These are phyloP conservation scores for Dendrothele bispora DNA, from an alignment of 768 basidiomycete genomes.

Conservation along the genomic window DNA sequence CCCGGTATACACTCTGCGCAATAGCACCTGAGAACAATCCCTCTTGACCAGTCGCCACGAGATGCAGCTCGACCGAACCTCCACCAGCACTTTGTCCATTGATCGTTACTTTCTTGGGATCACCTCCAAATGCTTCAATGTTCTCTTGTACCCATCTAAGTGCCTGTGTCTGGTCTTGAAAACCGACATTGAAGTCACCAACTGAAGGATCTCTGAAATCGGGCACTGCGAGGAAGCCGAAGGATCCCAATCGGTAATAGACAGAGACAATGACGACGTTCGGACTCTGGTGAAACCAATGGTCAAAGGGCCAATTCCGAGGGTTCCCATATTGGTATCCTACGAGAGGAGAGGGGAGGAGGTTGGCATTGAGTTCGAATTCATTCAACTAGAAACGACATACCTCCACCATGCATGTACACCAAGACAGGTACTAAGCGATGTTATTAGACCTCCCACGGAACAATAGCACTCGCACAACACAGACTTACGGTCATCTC, in stretches of 20 bases:
- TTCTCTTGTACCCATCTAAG: slow-evolving; percentile 38
- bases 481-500: slow-evolving; percentile 54
- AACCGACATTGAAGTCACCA: slow-evolving; percentile 55
- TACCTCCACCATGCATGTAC: slow-evolving; percentile 52
- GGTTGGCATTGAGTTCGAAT: not conserved
- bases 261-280: slow-evolving; percentile 65
- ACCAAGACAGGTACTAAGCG: too few relatives aligned
- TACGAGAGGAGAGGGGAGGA: slow-evolving; percentile 14
- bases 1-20: slow-evolving; percentile 59
- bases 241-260: slow-evolving; percentile 62
- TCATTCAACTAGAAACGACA: not conserved
- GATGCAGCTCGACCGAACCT: slow-evolving; percentile 56
- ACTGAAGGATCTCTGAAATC: slow-evolving; percentile 37
- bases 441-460: too few relatives aligned
- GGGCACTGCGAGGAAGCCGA: slow-evolving; percentile 61
- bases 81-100: slow-evolving; percentile 65
- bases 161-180: slow-evolving; percentile 51
- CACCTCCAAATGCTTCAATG: slow-evolving; percentile 38
- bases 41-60: slow-evolving; percentile 42
- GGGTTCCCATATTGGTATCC: slow-evolving; percentile 63
- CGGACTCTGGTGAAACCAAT: slow-evolving; percentile 63
- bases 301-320: slow-evolving; percentile 63
- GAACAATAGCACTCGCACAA: too few relatives aligned
- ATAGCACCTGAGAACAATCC: slow-evolving; percentile 55
- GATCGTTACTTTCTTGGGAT: slow-evolving; percentile 41